Evolutionary conservation across 129 eudicot genomes (phyloP).

Genomic region (Dittrichia graveolens): DNA sequence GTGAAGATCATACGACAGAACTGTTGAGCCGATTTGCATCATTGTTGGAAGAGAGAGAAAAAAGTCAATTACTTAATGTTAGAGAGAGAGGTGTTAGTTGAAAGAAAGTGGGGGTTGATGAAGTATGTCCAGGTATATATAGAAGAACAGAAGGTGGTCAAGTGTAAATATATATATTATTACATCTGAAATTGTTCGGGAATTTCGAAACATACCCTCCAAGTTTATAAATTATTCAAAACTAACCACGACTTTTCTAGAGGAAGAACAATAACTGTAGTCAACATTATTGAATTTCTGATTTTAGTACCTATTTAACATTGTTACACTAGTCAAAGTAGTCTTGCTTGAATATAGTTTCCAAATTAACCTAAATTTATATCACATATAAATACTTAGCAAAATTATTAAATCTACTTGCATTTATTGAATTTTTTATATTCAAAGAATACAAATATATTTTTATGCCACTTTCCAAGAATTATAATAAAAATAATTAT

Average conservation of each 20-base stretch:
- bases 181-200: not conserved
- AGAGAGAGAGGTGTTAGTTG: conserved; percentile 25
- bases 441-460: too few relatives aligned
- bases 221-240: conserved; percentile 9
- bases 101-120: conserved; percentile 27
- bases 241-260: conserved; percentile 25
- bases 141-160: not conserved
- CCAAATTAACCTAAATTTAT: not conserved
- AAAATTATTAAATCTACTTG: not conserved
- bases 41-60: conserved; percentile 23
- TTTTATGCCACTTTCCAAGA: too few relatives aligned
- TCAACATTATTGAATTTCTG: conserved; percentile 20
- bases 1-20: conserved; percentile 57
- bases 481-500: too few relatives aligned
- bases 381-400: too few relatives aligned
- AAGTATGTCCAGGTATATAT: conserved; percentile 25
- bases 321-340: conserved; percentile 17
- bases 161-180: not conserved
- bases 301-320: not conserved
- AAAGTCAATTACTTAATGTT: not conserved
- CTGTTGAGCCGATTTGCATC: conserved; percentile 67
- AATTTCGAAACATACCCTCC: not conserved
- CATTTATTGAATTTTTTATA: too few relatives aligned
- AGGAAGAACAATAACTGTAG: not conserved
- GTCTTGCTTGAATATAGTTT: not conserved